Base-by-base conservation (phyloP, 1,284 basidiomycete genomes). In the Phellopilus nigrolimitatus region DNA sequence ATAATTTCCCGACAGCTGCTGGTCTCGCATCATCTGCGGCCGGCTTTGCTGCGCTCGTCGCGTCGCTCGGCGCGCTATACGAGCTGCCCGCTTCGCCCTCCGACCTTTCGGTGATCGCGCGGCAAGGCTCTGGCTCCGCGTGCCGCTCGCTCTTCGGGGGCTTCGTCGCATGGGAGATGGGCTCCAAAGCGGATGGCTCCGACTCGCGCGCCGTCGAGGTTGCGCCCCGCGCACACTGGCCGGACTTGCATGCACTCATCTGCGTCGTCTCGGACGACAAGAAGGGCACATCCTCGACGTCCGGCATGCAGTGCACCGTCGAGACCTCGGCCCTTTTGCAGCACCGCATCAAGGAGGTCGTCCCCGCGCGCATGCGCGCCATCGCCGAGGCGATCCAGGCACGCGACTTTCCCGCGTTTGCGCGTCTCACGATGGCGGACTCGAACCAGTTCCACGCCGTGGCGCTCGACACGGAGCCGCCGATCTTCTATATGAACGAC, bases 401-500 rank as follows among this genome's bases (percentile, higher is more conserved):
- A 3, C 79, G 76, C 54, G 90, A 99, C 71, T 99, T 99, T 67
- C 83, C 93, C 62, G 62, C 79, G 0, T 99, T 99, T 61, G 95
- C 94, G 1, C 72, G 73, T 48, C 82, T 97, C 66, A 99, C 95
- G 27, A 99, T 98, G 92, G 83, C 81, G 54, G 95, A 99, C 69
- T 95, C 92, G 56, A 99, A 97, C 73, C 88, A 92, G 71, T 99
- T 99, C 82, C 95, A 99, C 67, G 95, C 95, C 21, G 92, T 97
- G 60, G 91, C 90, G 55, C 84, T 99, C 60, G 97, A 99, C 72
- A 99, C 95, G 0, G 79, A 87, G 42, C 97, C 95, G 1, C 97
- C 95, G 41, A 99, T 99, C 71, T 98, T 99, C 69, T 99, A 99
- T 76, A 87, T 99, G 82, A 99, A 98, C 75, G 95, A 99, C 68